Evolutionary conservation across 2,329 filamentous ascomycete species (phyloP).

Genomic region (Gaeumannomyces tritici): DNA sequence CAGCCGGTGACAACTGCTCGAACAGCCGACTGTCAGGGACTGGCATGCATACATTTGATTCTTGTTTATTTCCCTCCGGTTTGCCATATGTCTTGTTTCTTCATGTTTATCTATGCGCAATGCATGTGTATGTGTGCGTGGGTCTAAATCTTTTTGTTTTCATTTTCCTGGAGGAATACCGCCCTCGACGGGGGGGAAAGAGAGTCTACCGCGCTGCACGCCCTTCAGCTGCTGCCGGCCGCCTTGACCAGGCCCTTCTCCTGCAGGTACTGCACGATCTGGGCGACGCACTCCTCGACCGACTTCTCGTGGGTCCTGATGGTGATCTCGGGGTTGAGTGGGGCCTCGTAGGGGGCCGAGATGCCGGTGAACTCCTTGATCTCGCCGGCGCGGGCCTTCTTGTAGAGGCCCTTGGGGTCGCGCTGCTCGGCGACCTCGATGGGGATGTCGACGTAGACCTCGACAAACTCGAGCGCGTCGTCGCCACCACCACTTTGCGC

Average conservation of each 20-base stretch:
- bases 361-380: slow-evolving; percentile 98
- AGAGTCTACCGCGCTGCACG: not conserved
- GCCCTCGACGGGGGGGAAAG: too few species aligned
- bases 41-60: not conserved
- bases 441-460: slow-evolving; percentile 88
- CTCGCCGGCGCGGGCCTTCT: slow-evolving; percentile 86
- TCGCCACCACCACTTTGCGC: slow-evolving; percentile 36
- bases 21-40: not conserved
- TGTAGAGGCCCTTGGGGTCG: slow-evolving; percentile 96
- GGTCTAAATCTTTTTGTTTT: not conserved
- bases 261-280: slow-evolving; percentile 74
- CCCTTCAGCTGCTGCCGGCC: not conserved
- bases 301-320: slow-evolving; percentile 74
- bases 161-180: too few species aligned
- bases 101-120: not conserved
- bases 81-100: not conserved
- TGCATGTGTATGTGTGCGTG: not conserved
- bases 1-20: not conserved
- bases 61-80: not conserved
- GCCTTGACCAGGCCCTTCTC: slow-evolving; percentile 45
- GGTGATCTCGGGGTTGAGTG: slow-evolving; percentile 74
- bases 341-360: slow-evolving; percentile 89
- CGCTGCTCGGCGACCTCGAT: slow-evolving; percentile 88
- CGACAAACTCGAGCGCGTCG: slow-evolving; percentile 75
- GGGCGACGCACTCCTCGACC: slow-evolving; percentile 79